Percentiles rank a stretch among this genome's conserved stretches.
phyloP scores from a whole-genome alignment of 2,329 filamentous ascomycete species.

The Dichotomopilus funicola region DNA sequence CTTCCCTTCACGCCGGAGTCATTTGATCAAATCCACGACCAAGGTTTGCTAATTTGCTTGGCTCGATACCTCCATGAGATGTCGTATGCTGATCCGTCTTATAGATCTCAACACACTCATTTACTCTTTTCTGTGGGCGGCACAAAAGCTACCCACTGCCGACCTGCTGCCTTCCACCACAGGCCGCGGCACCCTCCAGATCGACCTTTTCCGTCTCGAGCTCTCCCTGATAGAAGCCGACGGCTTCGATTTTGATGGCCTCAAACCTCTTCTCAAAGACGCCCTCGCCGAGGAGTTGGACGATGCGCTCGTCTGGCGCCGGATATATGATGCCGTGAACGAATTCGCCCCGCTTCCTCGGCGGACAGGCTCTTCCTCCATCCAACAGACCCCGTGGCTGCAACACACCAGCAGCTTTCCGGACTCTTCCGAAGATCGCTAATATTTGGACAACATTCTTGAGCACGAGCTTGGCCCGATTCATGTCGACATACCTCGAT shows the following conservation, averaged over 20 bases:
- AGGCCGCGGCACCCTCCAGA: slow-evolving; percentile 4
- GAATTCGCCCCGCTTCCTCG: background rate
- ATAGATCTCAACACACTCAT: background rate
- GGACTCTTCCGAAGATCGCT: background rate
- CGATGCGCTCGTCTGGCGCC: slow-evolving; percentile 1
- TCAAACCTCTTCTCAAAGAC: slow-evolving; percentile 11
- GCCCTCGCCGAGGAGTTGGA: slow-evolving; percentile 2
- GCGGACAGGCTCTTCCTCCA: background rate
- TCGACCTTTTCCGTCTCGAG: slow-evolving; percentile 6
- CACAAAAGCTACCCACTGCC: background rate
- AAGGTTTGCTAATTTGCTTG: too few relatives aligned
- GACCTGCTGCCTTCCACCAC: background rate
- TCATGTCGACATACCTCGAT: background rate
- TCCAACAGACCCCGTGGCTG: background rate
- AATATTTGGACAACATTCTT: background rate
- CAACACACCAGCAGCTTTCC: background rate
- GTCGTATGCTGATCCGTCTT: background rate
- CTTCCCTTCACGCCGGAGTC: too few relatives aligned
- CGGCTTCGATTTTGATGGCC: slow-evolving; percentile 10
- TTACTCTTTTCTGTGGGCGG: background rate
- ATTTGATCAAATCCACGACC: too few relatives aligned
- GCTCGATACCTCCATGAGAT: background rate
- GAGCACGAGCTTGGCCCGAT: background rate
- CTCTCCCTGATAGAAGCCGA: background rate
- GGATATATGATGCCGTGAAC: background rate